These are phyloP conservation scores for Yarrowia sp. DNA, from an alignment of 805 yeast species.

Conservation along the genomic window DNA sequence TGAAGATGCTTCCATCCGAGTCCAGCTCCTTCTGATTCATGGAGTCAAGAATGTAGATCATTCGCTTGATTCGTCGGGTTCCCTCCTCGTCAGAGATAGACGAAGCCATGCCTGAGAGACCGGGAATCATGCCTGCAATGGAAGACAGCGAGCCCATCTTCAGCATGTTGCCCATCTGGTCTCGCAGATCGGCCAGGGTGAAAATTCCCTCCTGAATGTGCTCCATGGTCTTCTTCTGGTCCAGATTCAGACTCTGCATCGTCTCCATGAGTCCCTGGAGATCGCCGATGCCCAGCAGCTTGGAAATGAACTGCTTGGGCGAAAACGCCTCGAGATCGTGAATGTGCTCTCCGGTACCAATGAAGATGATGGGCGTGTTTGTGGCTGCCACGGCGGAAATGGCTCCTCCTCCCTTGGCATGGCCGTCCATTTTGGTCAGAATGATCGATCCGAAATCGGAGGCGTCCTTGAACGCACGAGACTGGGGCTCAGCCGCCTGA, in stretches of 20 bases:
- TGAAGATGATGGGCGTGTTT: slow-evolving; percentile 90
- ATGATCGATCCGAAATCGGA: slow-evolving; percentile 94
- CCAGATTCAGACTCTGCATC: slow-evolving; percentile 83
- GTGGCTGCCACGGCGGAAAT: slow-evolving; percentile 98
- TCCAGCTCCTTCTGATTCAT: slow-evolving; percentile 93
- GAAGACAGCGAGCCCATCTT: slow-evolving; percentile 97
- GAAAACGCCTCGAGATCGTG: slow-evolving; percentile 91
- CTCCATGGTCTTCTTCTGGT: slow-evolving; percentile 84
- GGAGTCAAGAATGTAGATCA: slow-evolving; percentile 92
- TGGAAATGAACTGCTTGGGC: slow-evolving; percentile 88
- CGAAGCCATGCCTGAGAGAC: slow-evolving; percentile 80
- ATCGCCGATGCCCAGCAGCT: slow-evolving; percentile 93
- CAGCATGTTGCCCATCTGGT: slow-evolving; percentile 92
- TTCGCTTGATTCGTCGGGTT: slow-evolving; percentile 77
- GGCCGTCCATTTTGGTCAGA: slow-evolving; percentile 96
- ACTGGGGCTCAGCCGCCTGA: slow-evolving; percentile 96
- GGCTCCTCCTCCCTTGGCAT: slow-evolving; percentile 99
- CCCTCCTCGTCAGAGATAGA: slow-evolving; percentile 94
- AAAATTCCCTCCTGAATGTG: slow-evolving; percentile 94
- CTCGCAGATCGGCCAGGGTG: slow-evolving; percentile 87
- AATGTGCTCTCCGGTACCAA: slow-evolving; percentile 98
- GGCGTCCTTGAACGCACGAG: slow-evolving; percentile 90
- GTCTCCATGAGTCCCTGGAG: slow-evolving; percentile 93
- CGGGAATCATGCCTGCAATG: slow-evolving; percentile 95
- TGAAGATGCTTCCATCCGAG: slow-evolving; percentile 82